Evolutionary conservation across 73 alveolate genomes (phyloP).

Genomic region (Symbiodinium pilosum): DNA sequence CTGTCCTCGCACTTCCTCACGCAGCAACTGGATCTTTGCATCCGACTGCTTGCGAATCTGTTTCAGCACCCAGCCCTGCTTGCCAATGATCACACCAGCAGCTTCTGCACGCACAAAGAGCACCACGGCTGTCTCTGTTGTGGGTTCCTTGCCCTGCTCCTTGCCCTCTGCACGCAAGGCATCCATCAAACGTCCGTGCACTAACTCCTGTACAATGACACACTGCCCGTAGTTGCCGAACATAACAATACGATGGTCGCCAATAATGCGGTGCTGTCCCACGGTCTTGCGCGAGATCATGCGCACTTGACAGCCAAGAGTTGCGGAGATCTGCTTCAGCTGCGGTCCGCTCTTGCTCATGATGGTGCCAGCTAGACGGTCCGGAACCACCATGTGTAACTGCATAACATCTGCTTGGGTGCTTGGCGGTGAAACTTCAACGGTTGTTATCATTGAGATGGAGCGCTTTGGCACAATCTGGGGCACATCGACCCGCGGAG

Average conservation of each 20-base stretch:
- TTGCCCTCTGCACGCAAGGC: slow-evolving; percentile 63
- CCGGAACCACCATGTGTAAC: slow-evolving; percentile 80
- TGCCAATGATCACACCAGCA: slow-evolving; percentile 81
- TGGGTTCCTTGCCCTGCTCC: slow-evolving; percentile 80
- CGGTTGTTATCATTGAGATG: slow-evolving; percentile 13
- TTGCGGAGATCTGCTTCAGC: slow-evolving; percentile 52
- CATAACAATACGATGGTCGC: slow-evolving; percentile 63
- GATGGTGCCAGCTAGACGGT: slow-evolving; percentile 36
- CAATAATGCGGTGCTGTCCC: not conserved
- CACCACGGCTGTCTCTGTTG: slow-evolving; percentile 28
- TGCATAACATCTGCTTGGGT: slow-evolving; percentile 65
- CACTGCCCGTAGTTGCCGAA: slow-evolving; percentile 60
- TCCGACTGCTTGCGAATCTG: slow-evolving; percentile 41
- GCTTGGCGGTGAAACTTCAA: slow-evolving; percentile 61
- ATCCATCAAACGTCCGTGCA: slow-evolving; percentile 56
- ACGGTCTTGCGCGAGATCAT: slow-evolving; percentile 58
- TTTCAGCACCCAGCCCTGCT: slow-evolving; percentile 80
- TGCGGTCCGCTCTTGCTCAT: slow-evolving; percentile 72
- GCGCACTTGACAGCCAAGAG: slow-evolving; percentile 68
- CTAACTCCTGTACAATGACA: slow-evolving; percentile 34
- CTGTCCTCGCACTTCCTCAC: slow-evolving; percentile 67
- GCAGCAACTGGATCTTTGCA: slow-evolving; percentile 45
- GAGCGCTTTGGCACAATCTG: not conserved
- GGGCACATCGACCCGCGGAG: not conserved
- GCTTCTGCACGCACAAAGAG: not conserved